phyloP scores from a whole-genome alignment of 1,139 yeast genomes.

The Debaryomycetaceae sp. region DNA sequence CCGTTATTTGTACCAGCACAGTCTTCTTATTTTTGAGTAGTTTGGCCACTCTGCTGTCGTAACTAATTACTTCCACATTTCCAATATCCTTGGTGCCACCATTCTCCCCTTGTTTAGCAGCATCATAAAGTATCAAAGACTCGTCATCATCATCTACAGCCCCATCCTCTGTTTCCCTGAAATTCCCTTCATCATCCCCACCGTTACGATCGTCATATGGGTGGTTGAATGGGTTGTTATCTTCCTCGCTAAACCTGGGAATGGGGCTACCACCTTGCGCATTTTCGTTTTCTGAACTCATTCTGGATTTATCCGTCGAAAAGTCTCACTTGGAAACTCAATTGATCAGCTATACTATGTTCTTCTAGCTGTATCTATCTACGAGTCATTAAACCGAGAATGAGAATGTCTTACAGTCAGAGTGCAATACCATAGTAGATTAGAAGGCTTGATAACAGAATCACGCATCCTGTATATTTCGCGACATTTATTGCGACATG shows the following conservation, averaged over 20 bases:
- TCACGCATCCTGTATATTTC: constrained; percentile 1
- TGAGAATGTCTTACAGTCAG: background rate
- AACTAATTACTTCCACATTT: constrained; percentile 32
- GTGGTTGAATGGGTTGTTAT: constrained; percentile 51
- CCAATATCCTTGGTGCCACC: constrained; percentile 11
- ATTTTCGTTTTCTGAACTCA: constrained; percentile 3
- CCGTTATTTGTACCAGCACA: constrained; percentile 54
- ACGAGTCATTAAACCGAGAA: background rate
- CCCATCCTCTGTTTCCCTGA: constrained; percentile 3
- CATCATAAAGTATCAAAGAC: constrained; percentile 24
- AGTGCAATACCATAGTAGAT: background rate
- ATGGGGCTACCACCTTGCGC: background rate
- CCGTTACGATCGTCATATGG: constrained; percentile 17
- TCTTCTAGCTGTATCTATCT: background rate
- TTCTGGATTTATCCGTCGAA: background rate
- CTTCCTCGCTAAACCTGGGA: constrained; percentile 28
- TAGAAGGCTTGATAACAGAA: background rate
- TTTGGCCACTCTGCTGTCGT: constrained; percentile 37
- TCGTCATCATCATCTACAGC: constrained; percentile 18
- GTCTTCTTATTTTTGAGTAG: constrained; percentile 29
- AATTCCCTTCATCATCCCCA: background rate
- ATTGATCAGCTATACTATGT: background rate
- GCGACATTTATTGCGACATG: constrained; percentile 2
- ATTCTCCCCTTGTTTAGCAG: constrained; percentile 5
- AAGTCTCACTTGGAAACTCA: background rate